Percentiles rank a stretch among this genome's conserved stretches.
Evolutionary conservation across 495 filamentous ascomycete genomes (phyloP).

Genomic region (Pyrenula aspistea): DNA sequence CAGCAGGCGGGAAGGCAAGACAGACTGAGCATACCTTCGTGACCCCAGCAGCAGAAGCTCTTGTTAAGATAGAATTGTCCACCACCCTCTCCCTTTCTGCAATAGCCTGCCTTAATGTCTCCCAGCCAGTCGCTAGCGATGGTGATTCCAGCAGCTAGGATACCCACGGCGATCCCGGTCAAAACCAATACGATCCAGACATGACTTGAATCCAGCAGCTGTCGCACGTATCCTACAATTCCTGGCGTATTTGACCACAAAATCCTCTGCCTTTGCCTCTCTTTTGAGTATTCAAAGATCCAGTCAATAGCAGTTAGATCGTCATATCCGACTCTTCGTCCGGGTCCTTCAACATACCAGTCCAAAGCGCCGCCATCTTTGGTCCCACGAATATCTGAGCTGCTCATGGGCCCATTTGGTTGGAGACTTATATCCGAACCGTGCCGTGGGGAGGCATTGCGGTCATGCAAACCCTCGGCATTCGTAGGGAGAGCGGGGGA

Average conservation of each 20-base stretch:
- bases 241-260: conserved; percentile 60
- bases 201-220: conserved; percentile 71
- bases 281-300: conserved; percentile 98
- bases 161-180: conserved; percentile 67
- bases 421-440: conserved; percentile 11
- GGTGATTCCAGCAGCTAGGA: conserved; percentile 80
- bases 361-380: conserved; percentile 62
- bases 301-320: conserved; percentile 97
- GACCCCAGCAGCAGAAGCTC: conserved; percentile 85
- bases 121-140: conserved; percentile 90
- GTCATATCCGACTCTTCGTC: conserved; percentile 85
- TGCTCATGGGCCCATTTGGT: conserved; percentile 14
- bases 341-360: conserved; percentile 88
- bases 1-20: background rate
- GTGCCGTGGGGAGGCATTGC: conserved; percentile 11
- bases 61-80: conserved; percentile 84
- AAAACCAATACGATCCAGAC: conserved; percentile 80
- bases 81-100: conserved; percentile 57
- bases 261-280: conserved; percentile 72
- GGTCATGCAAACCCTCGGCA: conserved; percentile 11
- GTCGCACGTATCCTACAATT: conserved; percentile 57
- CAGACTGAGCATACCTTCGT: conserved; percentile 44
- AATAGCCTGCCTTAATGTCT: conserved; percentile 89
- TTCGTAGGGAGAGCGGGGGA: conserved; percentile 7
- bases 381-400: conserved; percentile 25